phyloP scores from a whole-genome alignment of 1,284 basidiomycete genomes.

The Irpex lacteus region DNA sequence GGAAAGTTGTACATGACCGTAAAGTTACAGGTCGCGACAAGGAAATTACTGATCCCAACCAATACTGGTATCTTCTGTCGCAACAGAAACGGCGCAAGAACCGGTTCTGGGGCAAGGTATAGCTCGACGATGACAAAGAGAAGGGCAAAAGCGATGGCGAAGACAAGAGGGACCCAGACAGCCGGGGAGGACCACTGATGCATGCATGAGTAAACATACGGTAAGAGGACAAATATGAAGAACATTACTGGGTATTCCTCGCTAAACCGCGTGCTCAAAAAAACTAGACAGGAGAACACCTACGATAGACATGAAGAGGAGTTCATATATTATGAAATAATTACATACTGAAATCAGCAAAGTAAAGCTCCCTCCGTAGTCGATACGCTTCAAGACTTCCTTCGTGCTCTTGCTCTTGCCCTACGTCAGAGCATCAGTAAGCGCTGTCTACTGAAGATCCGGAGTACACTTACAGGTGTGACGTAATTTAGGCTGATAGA shows the following conservation, averaged over 20 bases:
- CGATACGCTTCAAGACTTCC: slow-evolving; percentile 55
- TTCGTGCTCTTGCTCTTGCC: slow-evolving; percentile 49
- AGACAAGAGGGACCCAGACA: slow-evolving; percentile 54
- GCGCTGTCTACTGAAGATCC: background rate
- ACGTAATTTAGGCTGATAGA: slow-evolving; percentile 57
- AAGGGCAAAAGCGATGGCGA: slow-evolving; percentile 47
- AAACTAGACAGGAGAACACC: slow-evolving; percentile 67
- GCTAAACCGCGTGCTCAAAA: slow-evolving; percentile 69
- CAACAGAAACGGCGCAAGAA: slow-evolving; percentile 69
- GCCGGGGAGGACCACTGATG: slow-evolving; percentile 54
- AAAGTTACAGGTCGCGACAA: slow-evolving; percentile 75
- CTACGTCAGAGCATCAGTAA: slow-evolving; percentile 25
- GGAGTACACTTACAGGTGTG: slow-evolving; percentile 49
- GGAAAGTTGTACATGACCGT: slow-evolving; percentile 79
- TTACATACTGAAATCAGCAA: slow-evolving; percentile 55
- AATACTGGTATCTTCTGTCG: slow-evolving; percentile 68
- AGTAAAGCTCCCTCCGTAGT: slow-evolving; percentile 65
- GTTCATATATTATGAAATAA: slow-evolving; percentile 2
- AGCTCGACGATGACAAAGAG: slow-evolving; percentile 65
- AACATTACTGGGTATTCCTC: slow-evolving; percentile 52
- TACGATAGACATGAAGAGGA: slow-evolving; percentile 21
- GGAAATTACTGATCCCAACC: slow-evolving; percentile 72
- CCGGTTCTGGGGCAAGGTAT: slow-evolving; percentile 65
- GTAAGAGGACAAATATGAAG: slow-evolving; percentile 2
- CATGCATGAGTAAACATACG: background rate